These are phyloP conservation scores for Botrytis aclada DNA, from an alignment of 2,329 filamentous ascomycete genomes.

Conservation along the genomic window DNA sequence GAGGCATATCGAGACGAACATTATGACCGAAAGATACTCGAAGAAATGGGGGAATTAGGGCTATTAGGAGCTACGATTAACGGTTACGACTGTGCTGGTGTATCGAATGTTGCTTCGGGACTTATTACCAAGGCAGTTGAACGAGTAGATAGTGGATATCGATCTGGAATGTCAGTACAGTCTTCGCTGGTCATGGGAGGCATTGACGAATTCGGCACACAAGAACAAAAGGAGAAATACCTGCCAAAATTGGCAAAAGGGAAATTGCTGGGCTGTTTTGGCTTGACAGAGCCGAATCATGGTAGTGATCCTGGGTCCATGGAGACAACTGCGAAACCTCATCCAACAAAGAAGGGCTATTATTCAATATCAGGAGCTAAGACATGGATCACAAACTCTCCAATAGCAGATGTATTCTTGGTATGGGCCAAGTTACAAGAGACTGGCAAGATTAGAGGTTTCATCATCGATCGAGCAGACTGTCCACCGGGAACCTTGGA, in stretches of 20 bases:
- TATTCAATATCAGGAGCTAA: slow-evolving; percentile 77
- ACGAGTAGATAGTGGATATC: slow-evolving; percentile 85
- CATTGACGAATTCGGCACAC: slow-evolving; percentile 81
- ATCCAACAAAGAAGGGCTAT: slow-evolving; percentile 80
- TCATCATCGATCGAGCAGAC: slow-evolving; percentile 79
- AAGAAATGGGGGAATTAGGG: slow-evolving; percentile 92
- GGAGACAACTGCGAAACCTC: slow-evolving; percentile 82
- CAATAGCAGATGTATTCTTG: slow-evolving; percentile 78
- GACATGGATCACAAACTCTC: slow-evolving; percentile 95
- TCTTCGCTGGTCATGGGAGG: slow-evolving; percentile 91
- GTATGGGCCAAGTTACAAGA: slow-evolving; percentile 92
- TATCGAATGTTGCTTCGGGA: slow-evolving; percentile 83
- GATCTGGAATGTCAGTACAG: slow-evolving; percentile 91
- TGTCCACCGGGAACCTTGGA: slow-evolving; percentile 87
- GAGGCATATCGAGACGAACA: slow-evolving; percentile 84
- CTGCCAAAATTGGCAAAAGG: slow-evolving; percentile 79
- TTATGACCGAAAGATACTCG: slow-evolving; percentile 80
- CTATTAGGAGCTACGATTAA: slow-evolving; percentile 81
- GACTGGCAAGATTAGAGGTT: slow-evolving; percentile 91
- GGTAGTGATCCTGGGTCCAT: slow-evolving; percentile 88
- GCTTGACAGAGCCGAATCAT: slow-evolving; percentile 88
- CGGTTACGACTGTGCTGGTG: slow-evolving; percentile 84
- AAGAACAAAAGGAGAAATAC: slow-evolving; percentile 83
- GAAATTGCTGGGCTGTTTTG: slow-evolving; percentile 79
- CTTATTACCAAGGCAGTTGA: slow-evolving; percentile 89